phyloP scores from a whole-genome alignment of 2,329 filamentous ascomycete species.

The Fusarium citri region DNA sequence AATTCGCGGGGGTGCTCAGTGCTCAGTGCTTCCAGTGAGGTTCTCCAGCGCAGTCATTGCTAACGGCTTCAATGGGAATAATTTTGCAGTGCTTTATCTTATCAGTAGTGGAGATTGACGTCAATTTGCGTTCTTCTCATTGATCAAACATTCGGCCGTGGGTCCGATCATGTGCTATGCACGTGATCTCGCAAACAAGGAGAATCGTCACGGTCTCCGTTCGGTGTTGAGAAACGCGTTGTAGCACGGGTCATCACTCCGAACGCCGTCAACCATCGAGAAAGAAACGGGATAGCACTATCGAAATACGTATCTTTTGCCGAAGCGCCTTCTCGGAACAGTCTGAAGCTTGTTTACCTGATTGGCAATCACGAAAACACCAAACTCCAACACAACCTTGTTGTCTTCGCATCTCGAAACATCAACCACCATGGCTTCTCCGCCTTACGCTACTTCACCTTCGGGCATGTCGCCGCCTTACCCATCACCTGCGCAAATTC shows the following conservation, averaged over 20 bases:
- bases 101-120: slow-evolving; percentile 30
- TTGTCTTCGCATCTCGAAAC: not conserved
- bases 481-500: slow-evolving; percentile 61
- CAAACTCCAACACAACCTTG: not conserved
- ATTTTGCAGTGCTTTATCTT: slow-evolving; percentile 32
- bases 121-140: slow-evolving; percentile 21
- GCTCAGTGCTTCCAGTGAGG: too few species aligned
- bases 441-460: slow-evolving; percentile 62
- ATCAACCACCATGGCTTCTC: slow-evolving; percentile 63
- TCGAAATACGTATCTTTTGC: slow-evolving; percentile 6
- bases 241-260: slow-evolving; percentile 26
- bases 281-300: not conserved
- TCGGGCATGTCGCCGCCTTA: slow-evolving; percentile 67
- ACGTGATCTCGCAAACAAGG: slow-evolving; percentile 7
- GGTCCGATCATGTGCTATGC: slow-evolving; percentile 25
- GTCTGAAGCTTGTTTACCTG: not conserved
- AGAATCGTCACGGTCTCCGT: slow-evolving; percentile 16
- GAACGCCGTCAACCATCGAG: slow-evolving; percentile 12
- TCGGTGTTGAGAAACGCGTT: slow-evolving; percentile 27
- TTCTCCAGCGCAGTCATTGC: not conserved
- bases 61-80: not conserved
- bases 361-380: not conserved
- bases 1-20: slow-evolving; percentile 24
- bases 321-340: not conserved
- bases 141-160: slow-evolving; percentile 10